Evolutionary conservation across 345 rosid species (phyloP).

Genomic region (Citrus mangshanensis): DNA sequence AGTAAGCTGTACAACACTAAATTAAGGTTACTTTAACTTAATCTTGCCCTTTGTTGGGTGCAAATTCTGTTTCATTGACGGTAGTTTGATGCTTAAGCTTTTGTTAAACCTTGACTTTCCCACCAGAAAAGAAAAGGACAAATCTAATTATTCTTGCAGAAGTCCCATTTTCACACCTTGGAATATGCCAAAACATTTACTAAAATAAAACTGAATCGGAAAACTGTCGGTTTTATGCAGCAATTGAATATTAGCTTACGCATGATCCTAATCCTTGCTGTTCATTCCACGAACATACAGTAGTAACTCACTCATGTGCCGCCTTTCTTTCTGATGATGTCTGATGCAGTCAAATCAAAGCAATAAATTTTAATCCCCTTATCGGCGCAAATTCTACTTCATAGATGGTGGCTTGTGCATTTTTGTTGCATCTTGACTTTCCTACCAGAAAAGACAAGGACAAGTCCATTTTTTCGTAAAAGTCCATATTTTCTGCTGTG

Average conservation of each 20-base stretch:
- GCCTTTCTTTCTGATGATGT: neutral
- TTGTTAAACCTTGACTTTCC: constrained; percentile 27
- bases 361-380: neutral
- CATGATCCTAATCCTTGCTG: neutral
- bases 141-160: neutral
- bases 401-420: constrained; percentile 21
- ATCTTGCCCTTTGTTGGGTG: constrained; percentile 18
- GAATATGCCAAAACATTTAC: neutral
- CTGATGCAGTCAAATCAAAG: neutral
- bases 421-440: constrained; percentile 27
- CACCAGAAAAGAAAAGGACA: constrained; percentile 35
- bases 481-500: neutral
- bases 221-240: neutral
- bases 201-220: neutral
- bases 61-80: constrained; percentile 23
- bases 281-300: no score
- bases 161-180: neutral
- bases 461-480: constrained; percentile 1
- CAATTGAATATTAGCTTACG: neutral
- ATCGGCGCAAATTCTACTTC: neutral
- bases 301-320: neutral
- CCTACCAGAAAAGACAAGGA: constrained; percentile 28
- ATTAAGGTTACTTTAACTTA: constrained; percentile 1
- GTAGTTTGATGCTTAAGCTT: constrained; percentile 29
- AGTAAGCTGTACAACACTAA: neutral